phyloP scores from a whole-genome alignment of 306 rosid species.

The Cicer bijugum region DNA sequence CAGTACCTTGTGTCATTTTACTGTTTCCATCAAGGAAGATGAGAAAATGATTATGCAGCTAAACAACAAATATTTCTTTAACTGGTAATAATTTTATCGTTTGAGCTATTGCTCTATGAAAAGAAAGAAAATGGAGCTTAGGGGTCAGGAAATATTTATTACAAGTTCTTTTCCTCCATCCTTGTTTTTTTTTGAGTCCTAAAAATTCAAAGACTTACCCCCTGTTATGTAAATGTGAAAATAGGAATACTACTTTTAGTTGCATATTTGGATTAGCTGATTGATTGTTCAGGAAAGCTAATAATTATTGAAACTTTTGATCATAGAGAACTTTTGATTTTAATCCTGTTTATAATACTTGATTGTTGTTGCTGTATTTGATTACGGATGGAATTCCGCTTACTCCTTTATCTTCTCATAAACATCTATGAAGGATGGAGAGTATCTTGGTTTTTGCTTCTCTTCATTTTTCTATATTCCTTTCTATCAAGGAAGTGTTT shows the following conservation, averaged over 20 bases:
- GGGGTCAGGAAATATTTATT: background rate
- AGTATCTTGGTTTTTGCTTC: background rate
- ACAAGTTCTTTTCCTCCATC: background rate
- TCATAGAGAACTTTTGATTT: background rate
- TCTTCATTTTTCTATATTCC: background rate
- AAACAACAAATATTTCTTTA: conserved; percentile 25
- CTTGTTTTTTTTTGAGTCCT: too few species aligned
- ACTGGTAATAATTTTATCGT: background rate
- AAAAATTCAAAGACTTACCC: background rate
- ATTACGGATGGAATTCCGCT: background rate
- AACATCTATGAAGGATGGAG: background rate
- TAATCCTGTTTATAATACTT: background rate
- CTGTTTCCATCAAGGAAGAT: background rate
- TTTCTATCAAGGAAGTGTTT: background rate
- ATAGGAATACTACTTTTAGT: background rate
- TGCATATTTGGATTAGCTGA: conserved; percentile 5
- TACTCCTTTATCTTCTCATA: background rate
- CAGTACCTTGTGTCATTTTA: conserved; percentile 16
- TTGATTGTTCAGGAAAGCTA: background rate
- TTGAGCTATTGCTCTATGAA: conserved; percentile 30
- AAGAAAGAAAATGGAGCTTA: background rate
- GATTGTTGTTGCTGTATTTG: background rate
- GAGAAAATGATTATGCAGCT: background rate
- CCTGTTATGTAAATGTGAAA: background rate
- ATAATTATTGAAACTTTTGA: background rate